These are phyloP conservation scores for Gamsiella multidivaricata DNA, from an alignment of 192 early-diverging fungal genomes.

Conservation along the genomic window DNA sequence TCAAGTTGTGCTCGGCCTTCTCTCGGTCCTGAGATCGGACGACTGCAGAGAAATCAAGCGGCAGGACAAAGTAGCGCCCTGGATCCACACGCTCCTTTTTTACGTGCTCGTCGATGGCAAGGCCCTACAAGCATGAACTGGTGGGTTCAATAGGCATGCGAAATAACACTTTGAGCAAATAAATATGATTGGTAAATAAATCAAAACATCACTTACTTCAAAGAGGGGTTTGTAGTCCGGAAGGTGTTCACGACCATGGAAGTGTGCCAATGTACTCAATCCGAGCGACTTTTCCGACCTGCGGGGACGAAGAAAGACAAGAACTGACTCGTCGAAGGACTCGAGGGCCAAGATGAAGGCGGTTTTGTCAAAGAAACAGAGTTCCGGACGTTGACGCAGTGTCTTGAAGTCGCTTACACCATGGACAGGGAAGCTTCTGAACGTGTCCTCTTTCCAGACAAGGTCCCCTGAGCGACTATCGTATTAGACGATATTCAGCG, in stretches of 20 bases:
- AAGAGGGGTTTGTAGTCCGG: constrained; percentile 40
- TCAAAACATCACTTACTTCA: constrained; percentile 27
- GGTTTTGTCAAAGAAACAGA: constrained; percentile 47
- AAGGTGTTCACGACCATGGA: constrained; percentile 53
- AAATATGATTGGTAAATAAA: constrained; percentile 1
- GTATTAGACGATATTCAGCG: constrained; percentile 29
- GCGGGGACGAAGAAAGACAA: constrained; percentile 47
- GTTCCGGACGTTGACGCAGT: constrained; percentile 21
- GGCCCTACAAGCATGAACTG: constrained; percentile 23
- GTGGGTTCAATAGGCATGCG: constrained; percentile 22
- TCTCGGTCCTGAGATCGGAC: constrained; percentile 11
- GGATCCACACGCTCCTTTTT: constrained; percentile 5
- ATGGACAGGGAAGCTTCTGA: constrained; percentile 32
- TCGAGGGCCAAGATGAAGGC: constrained; percentile 38
- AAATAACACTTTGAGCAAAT: constrained; percentile 15
- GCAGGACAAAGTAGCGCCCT: constrained; percentile 34
- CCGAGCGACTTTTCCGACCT: constrained; percentile 49
- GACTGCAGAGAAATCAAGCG: constrained; percentile 32
- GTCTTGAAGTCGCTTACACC: constrained; percentile 26
- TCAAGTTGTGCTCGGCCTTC: constrained; percentile 13
- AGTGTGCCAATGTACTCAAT: constrained; percentile 48
- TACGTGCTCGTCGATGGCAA: constrained; percentile 46
- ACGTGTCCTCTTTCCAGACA: constrained; percentile 40
- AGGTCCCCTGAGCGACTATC: constrained; percentile 34
- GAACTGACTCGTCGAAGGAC: constrained; percentile 21